phyloP scores from a whole-genome alignment of 2,329 filamentous ascomycete genomes.

The Leptographium flavum region DNA sequence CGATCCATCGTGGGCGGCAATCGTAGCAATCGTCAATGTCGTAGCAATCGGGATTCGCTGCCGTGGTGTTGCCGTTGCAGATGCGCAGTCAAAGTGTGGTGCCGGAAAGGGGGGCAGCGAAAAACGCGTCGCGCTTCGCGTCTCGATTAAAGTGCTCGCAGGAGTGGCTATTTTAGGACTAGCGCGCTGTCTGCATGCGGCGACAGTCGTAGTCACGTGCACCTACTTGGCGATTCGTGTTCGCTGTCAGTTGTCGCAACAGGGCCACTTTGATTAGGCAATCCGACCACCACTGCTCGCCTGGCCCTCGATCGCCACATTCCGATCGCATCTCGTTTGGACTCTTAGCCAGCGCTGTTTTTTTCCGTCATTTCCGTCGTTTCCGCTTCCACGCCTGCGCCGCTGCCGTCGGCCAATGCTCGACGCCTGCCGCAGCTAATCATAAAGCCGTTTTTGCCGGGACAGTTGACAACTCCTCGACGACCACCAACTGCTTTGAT shows the following conservation, averaged over 20 bases:
- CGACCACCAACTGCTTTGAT: constrained; percentile 4
- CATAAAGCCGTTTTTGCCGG: background rate
- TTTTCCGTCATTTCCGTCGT: background rate
- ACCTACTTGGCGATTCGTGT: background rate
- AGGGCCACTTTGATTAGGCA: too few relatives aligned
- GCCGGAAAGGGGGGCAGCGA: constrained; percentile 3
- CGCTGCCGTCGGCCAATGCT: background rate
- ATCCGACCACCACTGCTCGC: too few relatives aligned
- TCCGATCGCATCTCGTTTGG: too few relatives aligned
- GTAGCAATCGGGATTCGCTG: background rate
- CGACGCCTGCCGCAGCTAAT: background rate
- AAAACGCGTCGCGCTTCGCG: constrained; percentile 13
- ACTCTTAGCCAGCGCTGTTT: background rate
- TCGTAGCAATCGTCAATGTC: too few relatives aligned
- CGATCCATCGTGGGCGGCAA: constrained; percentile 55
- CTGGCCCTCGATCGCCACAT: too few relatives aligned
- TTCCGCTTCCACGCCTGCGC: background rate
- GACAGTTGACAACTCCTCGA: background rate
- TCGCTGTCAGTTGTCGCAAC: background rate
- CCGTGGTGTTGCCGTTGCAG: background rate
- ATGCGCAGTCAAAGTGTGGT: background rate
- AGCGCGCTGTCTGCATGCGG: background rate
- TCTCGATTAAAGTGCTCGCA: constrained; percentile 13
- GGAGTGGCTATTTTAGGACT: background rate
- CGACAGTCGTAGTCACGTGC: constrained; percentile 5